phyloP scores from a whole-genome alignment of 208 protist species.

The Wallacemonas sp. region DNA sequence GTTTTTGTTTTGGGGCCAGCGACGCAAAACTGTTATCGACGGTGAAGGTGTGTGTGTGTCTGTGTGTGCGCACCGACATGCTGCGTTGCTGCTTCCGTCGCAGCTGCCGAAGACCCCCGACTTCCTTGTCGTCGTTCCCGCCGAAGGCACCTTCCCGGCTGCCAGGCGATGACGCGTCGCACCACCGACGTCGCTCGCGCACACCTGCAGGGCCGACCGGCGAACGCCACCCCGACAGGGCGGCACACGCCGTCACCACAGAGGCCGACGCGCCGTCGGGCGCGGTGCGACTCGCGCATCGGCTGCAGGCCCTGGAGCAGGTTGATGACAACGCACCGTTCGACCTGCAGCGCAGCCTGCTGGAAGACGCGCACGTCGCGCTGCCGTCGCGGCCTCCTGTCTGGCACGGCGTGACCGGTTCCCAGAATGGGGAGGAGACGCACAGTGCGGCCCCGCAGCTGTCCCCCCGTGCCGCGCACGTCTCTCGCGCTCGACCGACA shows the following conservation, averaged over 20 bases:
- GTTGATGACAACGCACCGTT: conserved; percentile 1
- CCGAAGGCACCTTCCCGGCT: no score
- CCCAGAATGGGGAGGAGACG: background rate
- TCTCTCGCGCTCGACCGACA: background rate
- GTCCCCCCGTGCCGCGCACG: background rate
- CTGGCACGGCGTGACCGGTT: background rate
- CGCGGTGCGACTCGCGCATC: background rate
- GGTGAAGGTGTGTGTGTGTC: no score
- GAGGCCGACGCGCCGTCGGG: background rate
- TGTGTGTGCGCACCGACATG: no score
- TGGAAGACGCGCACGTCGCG: background rate
- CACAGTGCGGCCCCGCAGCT: background rate
- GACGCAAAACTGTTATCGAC: no score
- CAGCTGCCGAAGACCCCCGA: no score
- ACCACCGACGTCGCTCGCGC: no score
- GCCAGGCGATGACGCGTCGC: no score
- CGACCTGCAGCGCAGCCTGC: background rate
- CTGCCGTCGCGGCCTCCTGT: background rate
- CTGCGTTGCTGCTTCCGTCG: no score
- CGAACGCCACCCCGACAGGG: background rate
- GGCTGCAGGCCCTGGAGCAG: background rate
- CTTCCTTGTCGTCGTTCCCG: no score
- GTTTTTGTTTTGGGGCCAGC: no score
- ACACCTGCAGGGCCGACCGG: background rate
- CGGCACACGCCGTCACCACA: background rate